Conservation (phyloP, 2,329 filamentous ascomycete genomes). For the Aspergillus ochraceoroseus region DNA sequence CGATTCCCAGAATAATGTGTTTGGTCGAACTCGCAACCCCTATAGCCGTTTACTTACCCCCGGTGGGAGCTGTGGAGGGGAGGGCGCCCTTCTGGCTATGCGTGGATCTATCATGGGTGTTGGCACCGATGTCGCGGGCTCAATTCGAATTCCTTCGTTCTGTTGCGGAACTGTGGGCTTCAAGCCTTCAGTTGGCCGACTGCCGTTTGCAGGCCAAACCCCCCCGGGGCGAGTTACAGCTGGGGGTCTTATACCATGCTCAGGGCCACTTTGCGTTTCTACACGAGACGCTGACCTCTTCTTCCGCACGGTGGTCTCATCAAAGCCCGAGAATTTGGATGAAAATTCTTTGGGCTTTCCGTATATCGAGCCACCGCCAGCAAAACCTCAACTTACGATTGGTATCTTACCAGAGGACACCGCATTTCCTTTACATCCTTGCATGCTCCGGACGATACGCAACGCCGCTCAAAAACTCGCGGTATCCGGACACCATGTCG, state of each 20-base stretch:
- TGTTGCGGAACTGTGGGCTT: conserved; percentile 49
- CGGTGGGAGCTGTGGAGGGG: conserved; percentile 63
- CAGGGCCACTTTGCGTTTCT: conserved; percentile 22
- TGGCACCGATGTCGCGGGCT: conserved; percentile 55
- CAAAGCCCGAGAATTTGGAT: conserved; percentile 13
- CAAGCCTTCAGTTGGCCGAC: conserved; percentile 43
- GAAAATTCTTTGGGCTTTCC: conserved; percentile 15
- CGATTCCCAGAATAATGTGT: conserved; percentile 52
- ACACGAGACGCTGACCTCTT: conserved; percentile 18
- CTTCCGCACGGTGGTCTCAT: conserved; percentile 8
- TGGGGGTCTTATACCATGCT: conserved; percentile 19
- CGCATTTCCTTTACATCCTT: conserved; percentile 21
- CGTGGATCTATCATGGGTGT: conserved; percentile 55
- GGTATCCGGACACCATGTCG: conserved; percentile 19
- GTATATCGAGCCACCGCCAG: conserved; percentile 6
- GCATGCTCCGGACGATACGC: conserved; percentile 19
- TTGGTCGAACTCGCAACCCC: conserved; percentile 59
- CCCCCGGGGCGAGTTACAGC: conserved; percentile 15
- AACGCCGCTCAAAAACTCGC: conserved; percentile 17
- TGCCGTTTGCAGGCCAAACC: conserved; percentile 49
- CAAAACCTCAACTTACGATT: conserved; percentile 12
- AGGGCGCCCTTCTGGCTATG: conserved; percentile 56
- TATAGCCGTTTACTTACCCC: conserved; percentile 54
- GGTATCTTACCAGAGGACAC: conserved; percentile 24
- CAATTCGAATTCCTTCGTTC: conserved; percentile 45